These are phyloP conservation scores for Oryza glaberrima DNA, from an alignment of 176 grass and related monocot genomes.

Conservation along the genomic window DNA sequence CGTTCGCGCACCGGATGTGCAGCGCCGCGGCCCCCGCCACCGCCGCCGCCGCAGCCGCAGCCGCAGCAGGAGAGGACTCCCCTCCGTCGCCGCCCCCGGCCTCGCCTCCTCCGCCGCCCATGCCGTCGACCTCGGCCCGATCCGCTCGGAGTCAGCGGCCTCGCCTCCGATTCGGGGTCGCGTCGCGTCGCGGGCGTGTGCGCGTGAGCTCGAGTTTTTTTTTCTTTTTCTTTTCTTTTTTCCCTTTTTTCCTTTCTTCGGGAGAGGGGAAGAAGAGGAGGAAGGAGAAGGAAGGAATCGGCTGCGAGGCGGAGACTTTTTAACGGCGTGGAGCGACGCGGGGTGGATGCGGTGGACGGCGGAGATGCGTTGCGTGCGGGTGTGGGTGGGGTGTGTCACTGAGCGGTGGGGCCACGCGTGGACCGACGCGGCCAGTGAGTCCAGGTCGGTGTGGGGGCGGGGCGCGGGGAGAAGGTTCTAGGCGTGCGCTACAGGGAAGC, in stretches of 20 bases:
- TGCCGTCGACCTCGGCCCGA: slow-evolving; percentile 49
- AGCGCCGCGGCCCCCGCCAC: slow-evolving; percentile 45
- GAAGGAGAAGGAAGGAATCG: neutral
- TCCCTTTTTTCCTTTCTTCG: neutral
- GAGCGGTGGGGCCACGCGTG: neutral
- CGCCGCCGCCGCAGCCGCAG: neutral
- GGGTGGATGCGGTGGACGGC: slow-evolving; percentile 27
- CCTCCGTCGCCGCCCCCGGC: slow-evolving; percentile 39
- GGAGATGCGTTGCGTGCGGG: slow-evolving; percentile 33
- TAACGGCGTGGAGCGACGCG: slow-evolving; percentile 38
- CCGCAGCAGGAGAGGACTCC: slow-evolving; percentile 33
- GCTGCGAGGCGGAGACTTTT: slow-evolving; percentile 28
- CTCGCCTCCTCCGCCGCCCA: slow-evolving; percentile 51
- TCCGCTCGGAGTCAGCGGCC: slow-evolving; percentile 40
- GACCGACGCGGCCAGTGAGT: neutral
- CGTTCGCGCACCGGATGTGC: slow-evolving; percentile 79
- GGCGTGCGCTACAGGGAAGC: slow-evolving; percentile 3
- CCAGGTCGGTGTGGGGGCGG: neutral
- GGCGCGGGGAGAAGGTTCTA: slow-evolving; percentile 41
- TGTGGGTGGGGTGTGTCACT: slow-evolving; percentile 13
- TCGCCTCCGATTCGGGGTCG: slow-evolving; percentile 39
- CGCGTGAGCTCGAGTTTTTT: slow-evolving; percentile 42
- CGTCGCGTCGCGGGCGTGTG: neutral
- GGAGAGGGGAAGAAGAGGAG: neutral
- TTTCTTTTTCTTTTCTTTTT: neutral